Conservation (phyloP, 306 rosid genomes). For the Leucaena leucocephala region DNA sequence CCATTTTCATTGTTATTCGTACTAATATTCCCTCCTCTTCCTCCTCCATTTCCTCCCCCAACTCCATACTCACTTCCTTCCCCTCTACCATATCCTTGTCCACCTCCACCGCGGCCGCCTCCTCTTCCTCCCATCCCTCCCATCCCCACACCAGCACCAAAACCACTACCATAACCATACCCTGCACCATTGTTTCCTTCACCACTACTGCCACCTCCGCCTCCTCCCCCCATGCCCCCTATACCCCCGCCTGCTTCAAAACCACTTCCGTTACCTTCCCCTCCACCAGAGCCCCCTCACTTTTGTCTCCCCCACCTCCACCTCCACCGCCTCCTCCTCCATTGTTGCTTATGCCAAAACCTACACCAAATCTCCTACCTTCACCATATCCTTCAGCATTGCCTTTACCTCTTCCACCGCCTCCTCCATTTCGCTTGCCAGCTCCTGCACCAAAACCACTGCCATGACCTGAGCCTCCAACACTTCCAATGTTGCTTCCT, state of each 20-base stretch:
- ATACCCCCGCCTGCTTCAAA: constrained; percentile 34
- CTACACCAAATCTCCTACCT: constrained; percentile 49
- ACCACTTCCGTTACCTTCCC: constrained; percentile 48
- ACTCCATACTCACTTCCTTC: constrained; percentile 42
- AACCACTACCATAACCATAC: constrained; percentile 47
- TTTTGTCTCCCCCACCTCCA: background rate
- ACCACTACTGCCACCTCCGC: background rate
- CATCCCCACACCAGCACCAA: constrained; percentile 39
- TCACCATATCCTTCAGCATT: constrained; percentile 39
- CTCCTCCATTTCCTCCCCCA: background rate
- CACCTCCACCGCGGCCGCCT: background rate
- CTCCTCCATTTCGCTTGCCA: constrained; percentile 37
- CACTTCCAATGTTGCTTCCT: constrained; percentile 32
- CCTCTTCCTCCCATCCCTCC: constrained; percentile 32
- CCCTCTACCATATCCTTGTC: constrained; percentile 23
- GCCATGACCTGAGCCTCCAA: constrained; percentile 57
- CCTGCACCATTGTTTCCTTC: constrained; percentile 1
- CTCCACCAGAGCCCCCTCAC: constrained; percentile 31
- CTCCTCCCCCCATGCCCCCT: constrained; percentile 16
- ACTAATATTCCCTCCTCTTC: background rate
- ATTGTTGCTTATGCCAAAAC: constrained; percentile 39
- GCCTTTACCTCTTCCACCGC: constrained; percentile 16
- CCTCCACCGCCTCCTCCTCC: constrained; percentile 42
- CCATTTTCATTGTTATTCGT: constrained; percentile 17
- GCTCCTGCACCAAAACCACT: constrained; percentile 51